Evolutionary conservation across 352 stramenopile species (phyloP).

Genomic region (Phytophthora tentaculata): DNA sequence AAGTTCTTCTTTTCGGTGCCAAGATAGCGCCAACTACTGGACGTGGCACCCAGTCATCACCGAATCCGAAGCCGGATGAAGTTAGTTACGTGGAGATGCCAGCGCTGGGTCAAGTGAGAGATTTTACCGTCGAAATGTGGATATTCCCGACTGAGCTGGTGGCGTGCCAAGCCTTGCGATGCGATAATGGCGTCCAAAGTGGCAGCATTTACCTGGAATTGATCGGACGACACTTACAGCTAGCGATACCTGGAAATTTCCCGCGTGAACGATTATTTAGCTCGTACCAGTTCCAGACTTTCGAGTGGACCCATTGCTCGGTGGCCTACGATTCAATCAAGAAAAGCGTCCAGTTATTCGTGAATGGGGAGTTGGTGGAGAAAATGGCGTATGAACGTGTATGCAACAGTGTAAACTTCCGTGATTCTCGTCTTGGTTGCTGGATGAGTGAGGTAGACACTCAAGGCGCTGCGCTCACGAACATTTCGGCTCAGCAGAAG

Average conservation of each 20-base stretch:
- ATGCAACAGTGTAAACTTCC: constrained; percentile 54
- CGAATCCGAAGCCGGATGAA: constrained; percentile 52
- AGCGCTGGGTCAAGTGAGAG: constrained; percentile 57
- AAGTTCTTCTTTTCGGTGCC: constrained; percentile 73
- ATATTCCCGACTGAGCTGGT: constrained; percentile 69
- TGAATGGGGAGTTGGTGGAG: constrained; percentile 60
- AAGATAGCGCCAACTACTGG: constrained; percentile 21
- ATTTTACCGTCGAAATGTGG: constrained; percentile 88
- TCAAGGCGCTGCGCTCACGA: constrained; percentile 41
- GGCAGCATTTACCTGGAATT: constrained; percentile 82
- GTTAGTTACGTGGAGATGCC: constrained; percentile 75
- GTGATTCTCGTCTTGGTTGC: constrained; percentile 65
- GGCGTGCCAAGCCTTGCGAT: constrained; percentile 71
- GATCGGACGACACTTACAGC: constrained; percentile 64
- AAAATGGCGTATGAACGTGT: constrained; percentile 51
- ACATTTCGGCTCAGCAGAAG: constrained; percentile 49
- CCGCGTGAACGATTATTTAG: constrained; percentile 78
- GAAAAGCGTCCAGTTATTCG: constrained; percentile 44
- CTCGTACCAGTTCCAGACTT: constrained; percentile 51
- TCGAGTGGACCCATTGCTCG: constrained; percentile 77
- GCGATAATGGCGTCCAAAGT: constrained; percentile 73
- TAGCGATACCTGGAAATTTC: constrained; percentile 75
- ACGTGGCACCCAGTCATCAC: constrained; percentile 24
- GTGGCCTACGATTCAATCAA: constrained; percentile 51
- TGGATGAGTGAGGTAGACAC: constrained; percentile 67